Percentiles rank a stretch among this genome's conserved stretches.
Conservation (phyloP, 345 rosid genomes). For the Pugionium dolabratum region DNA sequence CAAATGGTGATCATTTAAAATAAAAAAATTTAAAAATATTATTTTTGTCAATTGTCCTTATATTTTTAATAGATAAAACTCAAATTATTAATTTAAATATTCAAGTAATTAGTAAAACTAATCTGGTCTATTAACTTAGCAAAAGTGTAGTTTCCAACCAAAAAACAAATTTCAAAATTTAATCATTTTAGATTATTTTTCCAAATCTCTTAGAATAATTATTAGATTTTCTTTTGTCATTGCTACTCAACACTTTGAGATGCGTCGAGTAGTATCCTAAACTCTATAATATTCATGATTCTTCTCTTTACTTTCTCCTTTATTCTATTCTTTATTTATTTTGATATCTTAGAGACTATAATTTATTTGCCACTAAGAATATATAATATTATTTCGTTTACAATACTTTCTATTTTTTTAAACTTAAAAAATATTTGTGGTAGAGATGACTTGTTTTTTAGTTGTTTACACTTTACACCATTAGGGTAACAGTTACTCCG, state of each 20-base stretch:
- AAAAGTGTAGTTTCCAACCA: too few species aligned
- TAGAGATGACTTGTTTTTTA: constrained; percentile 30
- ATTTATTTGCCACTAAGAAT: constrained; percentile 13
- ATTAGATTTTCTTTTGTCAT: neutral
- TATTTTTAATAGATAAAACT: too few species aligned
- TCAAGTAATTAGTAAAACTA: too few species aligned
- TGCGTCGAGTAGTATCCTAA: constrained; percentile 22
- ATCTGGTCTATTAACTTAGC: too few species aligned
- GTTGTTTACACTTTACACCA: constrained; percentile 14
- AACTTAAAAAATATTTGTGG: neutral
- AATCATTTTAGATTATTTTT: too few species aligned
- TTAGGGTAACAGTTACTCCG: neutral
- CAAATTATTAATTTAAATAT: too few species aligned
- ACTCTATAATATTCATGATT: constrained; percentile 32
- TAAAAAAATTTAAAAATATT: too few species aligned
- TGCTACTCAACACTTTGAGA: constrained; percentile 9
- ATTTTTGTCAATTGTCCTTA: too few species aligned
- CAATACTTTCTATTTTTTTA: constrained; percentile 20
- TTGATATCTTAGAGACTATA: too few species aligned
- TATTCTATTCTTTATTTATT: constrained; percentile 5
- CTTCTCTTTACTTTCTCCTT: constrained; percentile 18
- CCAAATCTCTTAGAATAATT: neutral
- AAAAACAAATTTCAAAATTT: too few species aligned
- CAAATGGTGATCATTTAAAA: too few species aligned
- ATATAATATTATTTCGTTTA: constrained; percentile 20